Base-by-base conservation (phyloP, 768 basidiomycete species). In the Tylopilus intermedius region DNA sequence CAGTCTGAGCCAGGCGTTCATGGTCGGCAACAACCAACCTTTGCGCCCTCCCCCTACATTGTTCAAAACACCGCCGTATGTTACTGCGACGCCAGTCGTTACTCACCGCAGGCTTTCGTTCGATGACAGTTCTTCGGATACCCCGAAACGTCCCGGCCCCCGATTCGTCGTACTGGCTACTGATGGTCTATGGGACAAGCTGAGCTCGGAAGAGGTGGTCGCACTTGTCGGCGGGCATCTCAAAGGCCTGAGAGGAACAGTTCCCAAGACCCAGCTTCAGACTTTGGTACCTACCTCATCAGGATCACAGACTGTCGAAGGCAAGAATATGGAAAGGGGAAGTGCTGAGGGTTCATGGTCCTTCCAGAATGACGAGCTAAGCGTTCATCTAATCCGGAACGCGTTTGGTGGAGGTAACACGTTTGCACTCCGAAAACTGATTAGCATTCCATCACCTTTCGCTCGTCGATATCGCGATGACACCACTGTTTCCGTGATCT, bases 31-130 rank as follows among this genome's bases (percentile, higher is more conserved):
- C 62, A 77, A 78, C 41, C 73, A 73, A 52, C 71, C 79, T 2
- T 71, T 88, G 66, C 81, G 88, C 21, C 69, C 77, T 7, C 71
- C 84, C 3, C 87, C 84, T 13, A 49, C 78, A 13, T 69, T 77
- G 21, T 80, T 89, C 69, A 88, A 86, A 68, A 91, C 94, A 4
- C 93, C 93, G 2, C 93, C 93, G n/a, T 96, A 95, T 68, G 92
- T 95, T 22, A 94, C 79, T 30, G 83, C 93, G 14, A 75, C 76
- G 7, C 93, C 93, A 2, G 90, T 90, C 33, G 82, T 94, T 27
- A 88, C 85, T 2, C 86, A 92, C 60, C 81, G 81, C 54, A 83
- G 85, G 59, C 73, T 90, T 58, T 72, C 78, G 13, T 79, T 87
- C 63, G 63, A 76, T 13, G 54, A 71, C 27, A 47, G 52, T 26